phyloP scores from a whole-genome alignment of 2,329 filamentous ascomycete species.

The Myrmaecium sp. region DNA sequence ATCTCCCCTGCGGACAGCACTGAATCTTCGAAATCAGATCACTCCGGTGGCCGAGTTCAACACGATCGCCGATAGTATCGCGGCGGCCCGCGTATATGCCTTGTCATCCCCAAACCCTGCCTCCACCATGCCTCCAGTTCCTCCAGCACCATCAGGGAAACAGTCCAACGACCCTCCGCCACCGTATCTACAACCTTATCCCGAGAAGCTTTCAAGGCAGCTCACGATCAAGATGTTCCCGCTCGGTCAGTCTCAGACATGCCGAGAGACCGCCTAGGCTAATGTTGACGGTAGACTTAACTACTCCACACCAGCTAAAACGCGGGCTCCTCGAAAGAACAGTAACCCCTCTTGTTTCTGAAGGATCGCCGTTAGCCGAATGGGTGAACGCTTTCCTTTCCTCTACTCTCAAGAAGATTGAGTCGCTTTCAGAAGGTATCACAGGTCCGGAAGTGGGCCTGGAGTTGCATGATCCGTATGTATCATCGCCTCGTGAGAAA shows the following conservation, averaged over 20 bases:
- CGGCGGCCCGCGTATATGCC: constrained; percentile 31
- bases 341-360: constrained; percentile 9
- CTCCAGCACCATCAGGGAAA: constrained; percentile 25
- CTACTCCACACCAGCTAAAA: constrained; percentile 25
- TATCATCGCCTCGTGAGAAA: too few species aligned
- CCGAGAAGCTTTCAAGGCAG: constrained; percentile 20
- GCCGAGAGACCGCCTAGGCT: neutral
- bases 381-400: constrained; percentile 29
- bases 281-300: constrained; percentile 24
- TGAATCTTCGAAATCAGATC: constrained; percentile 29
- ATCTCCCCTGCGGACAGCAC: constrained; percentile 13
- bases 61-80: constrained; percentile 59
- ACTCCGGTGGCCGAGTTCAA: constrained; percentile 88
- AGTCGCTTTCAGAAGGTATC: too few species aligned
- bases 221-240: constrained; percentile 32
- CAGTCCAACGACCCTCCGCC: constrained; percentile 12
- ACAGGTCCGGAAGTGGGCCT: constrained; percentile 20
- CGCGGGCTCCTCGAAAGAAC: constrained; percentile 20
- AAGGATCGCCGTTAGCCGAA: constrained; percentile 25
- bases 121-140: constrained; percentile 59
- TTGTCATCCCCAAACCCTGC: constrained; percentile 41
- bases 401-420: constrained; percentile 29
- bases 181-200: constrained; percentile 21
- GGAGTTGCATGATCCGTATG: constrained; percentile 32
- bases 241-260: constrained; percentile 19